Evolutionary conservation across 345 rosid genomes (phyloP), one percentile per base, ranked within the genome.

Genomic region (Passiflora organensis): DNA sequence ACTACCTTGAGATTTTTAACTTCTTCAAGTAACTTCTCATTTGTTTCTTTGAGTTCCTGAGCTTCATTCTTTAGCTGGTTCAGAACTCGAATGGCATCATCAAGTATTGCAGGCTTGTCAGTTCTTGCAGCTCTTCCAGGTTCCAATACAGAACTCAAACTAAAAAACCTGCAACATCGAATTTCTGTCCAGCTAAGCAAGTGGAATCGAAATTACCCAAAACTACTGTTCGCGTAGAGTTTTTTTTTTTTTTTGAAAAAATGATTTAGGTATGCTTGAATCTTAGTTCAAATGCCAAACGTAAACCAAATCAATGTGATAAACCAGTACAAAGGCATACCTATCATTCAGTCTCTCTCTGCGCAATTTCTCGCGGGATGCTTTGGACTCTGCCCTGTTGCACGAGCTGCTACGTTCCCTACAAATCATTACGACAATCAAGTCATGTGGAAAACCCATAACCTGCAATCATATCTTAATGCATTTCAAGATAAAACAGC

Each of bases 291-390:
- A 48, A 18, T 41, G n/a, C 13, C 4, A 41, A 41, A 1, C 5
- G 14, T 4, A 45, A 47, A 19, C 46, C 47, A 32, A 18, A n/a
- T n/a, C n/a, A n/a, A n/a, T n/a, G n/a, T n/a, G n/a, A n/a, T n/a
- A 5, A 57, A n/a, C n/a, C 21, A 1, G 11, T 47, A 28, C 3
- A 19, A 17, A n/a, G 45, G 24, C 64, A 25, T 51, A 25, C 73
- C 73, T 69, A 51, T 69, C 73, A 58, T 69, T 69, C 58, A 69
- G 48, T 32, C 16, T 69, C 56, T 69, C 73, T 50, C 73, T 69
- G 41, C 73, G 32, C 56, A 62, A 48, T 56, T 47, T 69, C 60
- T 69, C 73, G 0, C 68, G 68, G 32, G 64, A 69, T 44, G 73
- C 73, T 58, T 69, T 69, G 37, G 60, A 45, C 55, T 44, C 67